phyloP scores from a whole-genome alignment of 139 green algal genomes.

The Haematococcus lacustris region DNA sequence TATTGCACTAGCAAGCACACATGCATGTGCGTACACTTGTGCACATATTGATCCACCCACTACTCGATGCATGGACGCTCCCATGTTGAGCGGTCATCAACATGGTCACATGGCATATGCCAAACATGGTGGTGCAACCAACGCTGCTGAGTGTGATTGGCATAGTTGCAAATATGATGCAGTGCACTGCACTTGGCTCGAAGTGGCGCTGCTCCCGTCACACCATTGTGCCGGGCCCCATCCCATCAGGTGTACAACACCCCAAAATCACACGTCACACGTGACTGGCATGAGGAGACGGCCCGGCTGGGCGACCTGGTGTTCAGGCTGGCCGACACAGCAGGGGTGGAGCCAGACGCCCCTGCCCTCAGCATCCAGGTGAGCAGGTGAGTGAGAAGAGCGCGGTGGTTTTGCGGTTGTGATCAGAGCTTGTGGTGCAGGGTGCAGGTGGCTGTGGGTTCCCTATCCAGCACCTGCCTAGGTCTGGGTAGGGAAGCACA shows the following conservation, averaged over 20 bases:
- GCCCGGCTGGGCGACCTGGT: constrained; percentile 71
- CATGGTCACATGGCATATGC: not conserved
- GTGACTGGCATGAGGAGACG: constrained; percentile 77
- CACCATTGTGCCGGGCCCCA: no score
- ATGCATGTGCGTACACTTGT: not conserved
- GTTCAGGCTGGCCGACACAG: constrained; percentile 85
- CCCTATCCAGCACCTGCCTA: no score
- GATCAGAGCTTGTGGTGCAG: no score
- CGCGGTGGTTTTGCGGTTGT: no score
- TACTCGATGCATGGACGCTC: not conserved
- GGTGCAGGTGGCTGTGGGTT: no score
- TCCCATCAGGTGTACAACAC: constrained; percentile 75
- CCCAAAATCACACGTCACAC: constrained; percentile 81
- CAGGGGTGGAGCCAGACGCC: constrained; percentile 69
- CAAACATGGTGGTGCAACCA: not conserved
- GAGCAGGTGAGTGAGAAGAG: no score
- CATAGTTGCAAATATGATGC: not conserved
- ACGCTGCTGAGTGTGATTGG: not conserved
- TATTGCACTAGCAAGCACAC: not conserved
- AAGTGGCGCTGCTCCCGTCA: no score
- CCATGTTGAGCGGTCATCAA: not conserved
- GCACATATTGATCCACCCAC: not conserved
- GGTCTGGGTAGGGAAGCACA: no score
- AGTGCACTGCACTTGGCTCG: no score
- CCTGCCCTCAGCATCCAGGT: constrained; percentile 43